phyloP scores from a whole-genome alignment of 805 yeast species.

The Lipomyces yamanashiensis region DNA sequence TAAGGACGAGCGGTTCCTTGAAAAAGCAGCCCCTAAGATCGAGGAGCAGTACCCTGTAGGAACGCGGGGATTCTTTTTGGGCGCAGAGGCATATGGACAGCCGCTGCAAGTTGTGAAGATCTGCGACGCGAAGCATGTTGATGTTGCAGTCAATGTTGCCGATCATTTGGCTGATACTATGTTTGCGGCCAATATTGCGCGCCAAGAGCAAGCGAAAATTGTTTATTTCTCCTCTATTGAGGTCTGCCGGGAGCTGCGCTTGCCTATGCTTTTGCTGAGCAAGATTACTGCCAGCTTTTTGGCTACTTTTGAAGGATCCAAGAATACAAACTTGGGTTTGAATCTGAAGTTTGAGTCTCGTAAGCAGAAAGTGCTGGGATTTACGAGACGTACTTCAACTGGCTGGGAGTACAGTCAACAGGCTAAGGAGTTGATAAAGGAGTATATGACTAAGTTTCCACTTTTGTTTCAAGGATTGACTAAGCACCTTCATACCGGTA shows the following conservation, averaged over 20 bases:
- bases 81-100: slow-evolving; percentile 85
- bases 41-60: slow-evolving; percentile 80
- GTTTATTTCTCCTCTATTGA: slow-evolving; percentile 69
- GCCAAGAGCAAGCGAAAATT: slow-evolving; percentile 56
- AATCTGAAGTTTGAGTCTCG: slow-evolving; percentile 80
- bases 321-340: slow-evolving; percentile 72
- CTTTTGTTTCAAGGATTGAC: slow-evolving; percentile 55
- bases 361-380: slow-evolving; percentile 85
- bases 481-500: slow-evolving; percentile 38
- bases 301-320: slow-evolving; percentile 59
- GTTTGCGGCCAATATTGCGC: slow-evolving; percentile 65
- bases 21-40: slow-evolving; percentile 75
- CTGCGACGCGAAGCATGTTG: slow-evolving; percentile 44
- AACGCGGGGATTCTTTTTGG: slow-evolving; percentile 75
- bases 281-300: slow-evolving; percentile 75
- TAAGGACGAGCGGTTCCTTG: slow-evolving; percentile 73
- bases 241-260: slow-evolving; percentile 59
- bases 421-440: slow-evolving; percentile 68
- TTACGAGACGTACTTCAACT: slow-evolving; percentile 64
- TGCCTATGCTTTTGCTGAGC: slow-evolving; percentile 71
- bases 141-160: slow-evolving; percentile 40
- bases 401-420: slow-evolving; percentile 85
- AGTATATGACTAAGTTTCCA: slow-evolving; percentile 67
- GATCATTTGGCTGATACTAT: slow-evolving; percentile 56
- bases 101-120: slow-evolving; percentile 56